phyloP scores from a whole-genome alignment of 768 basidiomycete genomes.

The Mycena crocata region DNA sequence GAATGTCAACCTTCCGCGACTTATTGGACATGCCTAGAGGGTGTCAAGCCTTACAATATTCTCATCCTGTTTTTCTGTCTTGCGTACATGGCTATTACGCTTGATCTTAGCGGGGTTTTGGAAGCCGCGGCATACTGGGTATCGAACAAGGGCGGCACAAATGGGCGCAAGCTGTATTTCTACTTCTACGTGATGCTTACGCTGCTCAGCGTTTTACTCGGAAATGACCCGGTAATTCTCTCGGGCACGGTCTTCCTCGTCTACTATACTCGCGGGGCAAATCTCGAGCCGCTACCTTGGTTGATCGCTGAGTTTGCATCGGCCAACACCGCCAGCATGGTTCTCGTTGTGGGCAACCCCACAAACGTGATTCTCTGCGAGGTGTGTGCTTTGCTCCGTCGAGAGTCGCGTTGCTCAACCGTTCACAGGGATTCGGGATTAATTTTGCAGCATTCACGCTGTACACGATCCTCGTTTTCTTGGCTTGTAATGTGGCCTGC shows the following conservation, averaged over 20 bases:
- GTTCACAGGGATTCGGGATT: conserved; percentile 83
- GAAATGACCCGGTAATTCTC: conserved; percentile 94
- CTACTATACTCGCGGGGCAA: conserved; percentile 83
- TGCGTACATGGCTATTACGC: conserved; percentile 92
- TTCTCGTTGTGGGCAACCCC: conserved; percentile 87
- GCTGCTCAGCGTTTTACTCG: conserved; percentile 78
- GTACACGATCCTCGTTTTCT: conserved; percentile 84
- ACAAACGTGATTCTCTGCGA: conserved; percentile 95
- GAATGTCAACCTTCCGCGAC: neutral
- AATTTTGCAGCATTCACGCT: conserved; percentile 84
- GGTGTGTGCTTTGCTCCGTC: too few species aligned
- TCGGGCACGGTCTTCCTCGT: conserved; percentile 91
- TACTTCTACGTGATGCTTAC: conserved; percentile 90
- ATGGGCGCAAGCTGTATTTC: conserved; percentile 76
- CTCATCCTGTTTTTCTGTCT: conserved; percentile 92
- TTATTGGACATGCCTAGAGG: conserved; percentile 50
- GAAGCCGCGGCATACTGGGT: conserved; percentile 91
- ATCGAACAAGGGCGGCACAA: conserved; percentile 78
- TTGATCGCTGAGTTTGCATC: conserved; percentile 81
- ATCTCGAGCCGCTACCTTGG: conserved; percentile 70
- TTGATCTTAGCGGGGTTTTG: conserved; percentile 90
- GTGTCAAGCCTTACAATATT: conserved; percentile 91
- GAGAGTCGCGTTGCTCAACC: too few species aligned
- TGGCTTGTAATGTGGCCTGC: conserved; percentile 72
- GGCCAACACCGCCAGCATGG: conserved; percentile 82